Evolutionary conservation across 1,284 basidiomycete species (phyloP).

Genomic region (Microbotryomycetes sp.): DNA sequence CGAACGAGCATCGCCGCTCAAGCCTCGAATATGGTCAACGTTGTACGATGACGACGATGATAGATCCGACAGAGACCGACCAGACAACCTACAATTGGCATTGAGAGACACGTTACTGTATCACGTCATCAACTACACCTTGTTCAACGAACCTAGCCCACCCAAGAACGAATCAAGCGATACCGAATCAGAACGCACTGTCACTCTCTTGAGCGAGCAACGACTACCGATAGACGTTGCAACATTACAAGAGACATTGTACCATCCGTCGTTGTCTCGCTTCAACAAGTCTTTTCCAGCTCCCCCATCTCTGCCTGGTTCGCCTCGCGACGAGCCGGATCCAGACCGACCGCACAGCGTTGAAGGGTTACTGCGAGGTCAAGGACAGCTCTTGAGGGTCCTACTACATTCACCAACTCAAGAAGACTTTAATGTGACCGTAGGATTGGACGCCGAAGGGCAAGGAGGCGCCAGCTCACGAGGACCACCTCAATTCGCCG

Average conservation of each 20-base stretch:
- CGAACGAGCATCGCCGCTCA: neutral
- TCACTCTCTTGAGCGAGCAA: no score
- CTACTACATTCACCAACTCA: slow-evolving; percentile 44
- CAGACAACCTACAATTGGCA: slow-evolving; percentile 65
- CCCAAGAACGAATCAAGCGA: slow-evolving; percentile 4
- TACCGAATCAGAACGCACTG: neutral
- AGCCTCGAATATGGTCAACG: slow-evolving; percentile 7
- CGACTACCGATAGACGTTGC: slow-evolving; percentile 57
- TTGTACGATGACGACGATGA: neutral
- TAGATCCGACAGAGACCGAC: neutral
- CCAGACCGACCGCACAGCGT: slow-evolving; percentile 39
- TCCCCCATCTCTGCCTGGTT: slow-evolving; percentile 26
- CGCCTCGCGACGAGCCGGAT: slow-evolving; percentile 20
- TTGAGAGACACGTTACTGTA: slow-evolving; percentile 90
- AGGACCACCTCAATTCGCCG: slow-evolving; percentile 48
- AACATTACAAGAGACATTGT: slow-evolving; percentile 55
- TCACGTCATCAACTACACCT: slow-evolving; percentile 81
- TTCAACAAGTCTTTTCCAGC: slow-evolving; percentile 27
- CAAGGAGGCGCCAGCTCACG: slow-evolving; percentile 18
- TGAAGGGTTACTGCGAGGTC: slow-evolving; percentile 65
- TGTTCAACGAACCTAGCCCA: slow-evolving; percentile 44
- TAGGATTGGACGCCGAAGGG: slow-evolving; percentile 39
- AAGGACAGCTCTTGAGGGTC: slow-evolving; percentile 72
- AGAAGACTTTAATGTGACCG: slow-evolving; percentile 24
- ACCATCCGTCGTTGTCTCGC: slow-evolving; percentile 51